These are phyloP conservation scores for Trichosporon asahii DNA, from an alignment of 1,284 basidiomycete species.

Conservation along the genomic window DNA sequence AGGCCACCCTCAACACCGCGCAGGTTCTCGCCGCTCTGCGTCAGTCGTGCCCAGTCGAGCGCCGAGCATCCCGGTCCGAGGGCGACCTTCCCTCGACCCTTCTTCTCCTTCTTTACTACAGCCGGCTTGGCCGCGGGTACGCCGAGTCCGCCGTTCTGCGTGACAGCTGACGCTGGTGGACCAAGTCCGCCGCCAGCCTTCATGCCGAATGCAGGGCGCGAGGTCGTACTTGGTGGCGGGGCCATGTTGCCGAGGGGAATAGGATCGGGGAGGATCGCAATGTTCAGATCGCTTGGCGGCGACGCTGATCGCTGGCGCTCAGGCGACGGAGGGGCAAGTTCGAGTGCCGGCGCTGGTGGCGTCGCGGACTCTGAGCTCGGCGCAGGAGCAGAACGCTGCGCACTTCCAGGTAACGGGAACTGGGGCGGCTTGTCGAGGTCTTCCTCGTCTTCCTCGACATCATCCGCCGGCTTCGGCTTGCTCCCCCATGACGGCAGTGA, in stretches of 20 bases:
- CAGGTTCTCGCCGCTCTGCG: conserved; percentile 71
- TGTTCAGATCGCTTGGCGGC: conserved; percentile 42
- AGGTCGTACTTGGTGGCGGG: conserved; percentile 41
- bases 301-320: conserved; percentile 59
- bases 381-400: conserved; percentile 64
- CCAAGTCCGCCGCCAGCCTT: conserved; percentile 34
- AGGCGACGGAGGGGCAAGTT: conserved; percentile 58
- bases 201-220: conserved; percentile 41
- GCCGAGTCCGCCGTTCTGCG: conserved; percentile 60
- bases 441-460: conserved; percentile 54
- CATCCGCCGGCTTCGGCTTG: conserved; percentile 33
- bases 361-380: conserved; percentile 24
- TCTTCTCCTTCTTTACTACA: conserved; percentile 43
- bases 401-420: conserved; percentile 76
- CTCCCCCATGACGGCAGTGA: neutral
- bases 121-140: conserved; percentile 8
- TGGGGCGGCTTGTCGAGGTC: conserved; percentile 71
- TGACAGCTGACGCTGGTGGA: conserved; percentile 54
- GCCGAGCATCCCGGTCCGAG: conserved; percentile 88
- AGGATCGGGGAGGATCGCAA: conserved; percentile 41
- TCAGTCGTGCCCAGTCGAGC: conserved; percentile 89
- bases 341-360: conserved; percentile 27
- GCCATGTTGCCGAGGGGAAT: conserved; percentile 46
- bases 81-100: conserved; percentile 74
- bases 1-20: conserved; percentile 56